Conservation (phyloP, 345 rosid genomes). For the Orychophragmus violaceus region DNA sequence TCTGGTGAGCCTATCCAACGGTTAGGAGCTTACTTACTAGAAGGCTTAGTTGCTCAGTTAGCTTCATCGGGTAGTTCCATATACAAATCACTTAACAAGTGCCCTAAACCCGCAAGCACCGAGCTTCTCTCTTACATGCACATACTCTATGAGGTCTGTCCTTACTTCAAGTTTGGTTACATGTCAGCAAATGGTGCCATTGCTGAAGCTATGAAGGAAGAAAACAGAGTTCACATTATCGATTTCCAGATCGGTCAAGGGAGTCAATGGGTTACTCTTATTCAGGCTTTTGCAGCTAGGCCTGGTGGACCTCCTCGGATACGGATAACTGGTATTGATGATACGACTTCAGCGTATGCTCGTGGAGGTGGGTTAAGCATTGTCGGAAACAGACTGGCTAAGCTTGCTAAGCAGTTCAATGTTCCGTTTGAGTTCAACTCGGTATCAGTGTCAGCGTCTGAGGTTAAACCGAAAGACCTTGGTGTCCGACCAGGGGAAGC, state of each 20-base stretch:
- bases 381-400: slow-evolving; percentile 66
- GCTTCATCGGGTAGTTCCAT: slow-evolving; percentile 83
- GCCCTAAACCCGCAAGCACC: slow-evolving; percentile 69
- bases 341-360: slow-evolving; percentile 76
- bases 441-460: slow-evolving; percentile 55
- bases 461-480: slow-evolving; percentile 46
- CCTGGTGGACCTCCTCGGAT: slow-evolving; percentile 94
- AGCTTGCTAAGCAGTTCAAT: slow-evolving; percentile 57
- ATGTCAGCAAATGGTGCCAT: slow-evolving; percentile 98
- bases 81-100: slow-evolving; percentile 49
- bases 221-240: slow-evolving; percentile 73
- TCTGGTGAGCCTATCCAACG: slow-evolving; percentile 96
- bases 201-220: slow-evolving; percentile 97
- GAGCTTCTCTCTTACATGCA: slow-evolving; percentile 85
- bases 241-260: slow-evolving; percentile 93
- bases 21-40: slow-evolving; percentile 87
- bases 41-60: slow-evolving; percentile 84
- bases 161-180: slow-evolving; percentile 92
- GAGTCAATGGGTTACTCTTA: slow-evolving; percentile 88
- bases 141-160: slow-evolving; percentile 89
- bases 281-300: slow-evolving; percentile 97
- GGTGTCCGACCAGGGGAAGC: slow-evolving; percentile 57
- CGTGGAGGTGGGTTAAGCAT: slow-evolving; percentile 77
- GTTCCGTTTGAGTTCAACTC: slow-evolving; percentile 88
- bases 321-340: slow-evolving; percentile 78